Base-by-base conservation (phyloP, 768 basidiomycete species). In the Boletus insuetus region DNA sequence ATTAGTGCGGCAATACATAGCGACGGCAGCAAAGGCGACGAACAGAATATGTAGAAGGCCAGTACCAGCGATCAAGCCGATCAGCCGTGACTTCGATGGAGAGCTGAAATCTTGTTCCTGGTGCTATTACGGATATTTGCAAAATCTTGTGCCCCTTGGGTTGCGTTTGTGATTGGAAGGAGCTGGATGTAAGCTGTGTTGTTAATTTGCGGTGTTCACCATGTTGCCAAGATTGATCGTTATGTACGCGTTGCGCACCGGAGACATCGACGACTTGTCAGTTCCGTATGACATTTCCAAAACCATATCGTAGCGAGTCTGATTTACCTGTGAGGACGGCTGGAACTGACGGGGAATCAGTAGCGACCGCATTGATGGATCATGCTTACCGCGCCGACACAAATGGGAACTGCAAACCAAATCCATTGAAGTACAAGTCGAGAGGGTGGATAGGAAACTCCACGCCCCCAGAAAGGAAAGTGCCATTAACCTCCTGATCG, bases 201-300 rank as follows among this genome's bases (percentile, higher is more conserved):
- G 40, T 69, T 67, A 55, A 11, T 6, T 24, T 24, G 69, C 59
- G 46, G 75, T 69, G 45, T 79, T 68, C 55, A 83, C 70, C 67
- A 84, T 81, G 67, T 86, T 77, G 35, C 87, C 87, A 59, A 80
- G 87, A 67, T 87, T 77, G 69, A 89, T 77, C 39, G 83, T 69
- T 12, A 80, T 68, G 64, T 88, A 89, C 11, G 78, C 77, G 59
- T 87, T 89, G 47, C 85, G 82, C 51, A 88, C 86, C 87, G 61
- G 24, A 39, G 6, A 6, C 7, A 46, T 38, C 8, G 42, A 35
- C 10, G 29, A 43, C 14, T 13, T 37, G 22, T 50, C 19, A 54
- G 45, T 58, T 24, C 29, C 32, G 37, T 11, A 37, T 38, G 81
- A 77, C 85, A 89, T 89, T 53, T 89, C 88, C 43, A 89, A 74